These are phyloP conservation scores for Fusarium udum DNA, from an alignment of 2,329 filamentous ascomycete genomes.

Conservation along the genomic window DNA sequence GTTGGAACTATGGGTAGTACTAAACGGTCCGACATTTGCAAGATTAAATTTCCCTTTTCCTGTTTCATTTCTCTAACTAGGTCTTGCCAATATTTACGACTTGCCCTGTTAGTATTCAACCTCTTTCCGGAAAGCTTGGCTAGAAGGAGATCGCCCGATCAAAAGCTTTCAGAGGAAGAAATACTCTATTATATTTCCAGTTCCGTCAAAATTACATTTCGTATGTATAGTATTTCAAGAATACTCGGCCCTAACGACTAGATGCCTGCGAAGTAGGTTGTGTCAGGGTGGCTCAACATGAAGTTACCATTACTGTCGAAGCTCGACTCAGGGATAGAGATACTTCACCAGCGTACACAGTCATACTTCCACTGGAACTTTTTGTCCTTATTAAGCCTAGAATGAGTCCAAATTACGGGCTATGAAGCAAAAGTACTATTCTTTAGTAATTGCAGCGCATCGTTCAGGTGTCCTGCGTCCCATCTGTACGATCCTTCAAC, in stretches of 20 bases:
- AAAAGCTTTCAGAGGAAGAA: neutral
- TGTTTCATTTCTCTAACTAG: too few relatives aligned
- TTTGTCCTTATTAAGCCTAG: neutral
- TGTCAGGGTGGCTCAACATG: neutral
- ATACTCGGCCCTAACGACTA: accelerated
- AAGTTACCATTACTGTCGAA: neutral
- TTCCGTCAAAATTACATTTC: neutral
- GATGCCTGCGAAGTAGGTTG: neutral
- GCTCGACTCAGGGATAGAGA: neutral
- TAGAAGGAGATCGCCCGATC: neutral
- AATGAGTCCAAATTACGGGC: neutral
- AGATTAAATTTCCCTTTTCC: neutral
- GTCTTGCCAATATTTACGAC: neutral
- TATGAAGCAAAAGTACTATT: neutral
- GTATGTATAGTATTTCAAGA: neutral
- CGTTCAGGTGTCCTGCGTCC: neutral
- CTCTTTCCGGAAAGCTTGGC: neutral
- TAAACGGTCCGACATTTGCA: neutral
- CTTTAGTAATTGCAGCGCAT: neutral
- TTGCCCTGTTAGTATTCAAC: neutral
- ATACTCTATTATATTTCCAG: neutral
- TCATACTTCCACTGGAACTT: neutral
- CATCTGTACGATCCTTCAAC: neutral
- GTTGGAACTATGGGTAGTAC: neutral
- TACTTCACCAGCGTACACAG: neutral